Evolutionary conservation across 148 eudicot species (phyloP).

Genomic region (Nyssa sinensis): DNA sequence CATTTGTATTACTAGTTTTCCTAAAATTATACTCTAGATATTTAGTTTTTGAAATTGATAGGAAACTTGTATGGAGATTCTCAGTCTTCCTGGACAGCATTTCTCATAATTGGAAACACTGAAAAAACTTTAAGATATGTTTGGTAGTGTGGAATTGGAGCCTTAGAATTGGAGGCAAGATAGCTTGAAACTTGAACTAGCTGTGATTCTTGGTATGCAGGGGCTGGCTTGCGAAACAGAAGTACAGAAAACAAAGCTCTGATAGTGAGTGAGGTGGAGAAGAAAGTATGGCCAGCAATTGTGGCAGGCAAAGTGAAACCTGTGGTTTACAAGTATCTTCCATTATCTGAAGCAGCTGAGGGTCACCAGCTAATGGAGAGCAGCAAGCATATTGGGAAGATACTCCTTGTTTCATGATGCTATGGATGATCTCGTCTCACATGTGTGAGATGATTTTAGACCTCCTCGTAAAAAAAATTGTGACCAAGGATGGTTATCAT

Average conservation of each 20-base stretch:
- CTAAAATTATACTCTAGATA: too few relatives aligned
- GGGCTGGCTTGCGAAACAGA: conserved; percentile 77
- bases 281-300: conserved; percentile 94
- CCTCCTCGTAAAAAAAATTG: too few relatives aligned
- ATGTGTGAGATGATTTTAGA: not conserved
- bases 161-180: too few relatives aligned
- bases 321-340: conserved; percentile 49
- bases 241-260: conserved; percentile 68
- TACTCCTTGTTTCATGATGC: conserved; percentile 55
- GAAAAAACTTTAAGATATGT: too few relatives aligned
- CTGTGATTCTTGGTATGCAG: conserved; percentile 25
- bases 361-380: conserved; percentile 78
- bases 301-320: conserved; percentile 68
- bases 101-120: too few relatives aligned
- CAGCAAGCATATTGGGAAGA: conserved; percentile 89
- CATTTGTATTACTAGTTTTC: too few relatives aligned
- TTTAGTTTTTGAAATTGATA: not conserved
- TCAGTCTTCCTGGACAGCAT: too few relatives aligned
- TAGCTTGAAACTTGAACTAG: too few relatives aligned
- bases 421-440: not conserved
- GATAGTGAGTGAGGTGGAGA: conserved; percentile 84
- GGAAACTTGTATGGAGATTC: too few relatives aligned
- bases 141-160: too few relatives aligned
- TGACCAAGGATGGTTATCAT: not conserved
- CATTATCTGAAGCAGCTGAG: conserved; percentile 71